Base-by-base conservation (phyloP, 129 eudicot species). In the Erigeron canadensis region DNA sequence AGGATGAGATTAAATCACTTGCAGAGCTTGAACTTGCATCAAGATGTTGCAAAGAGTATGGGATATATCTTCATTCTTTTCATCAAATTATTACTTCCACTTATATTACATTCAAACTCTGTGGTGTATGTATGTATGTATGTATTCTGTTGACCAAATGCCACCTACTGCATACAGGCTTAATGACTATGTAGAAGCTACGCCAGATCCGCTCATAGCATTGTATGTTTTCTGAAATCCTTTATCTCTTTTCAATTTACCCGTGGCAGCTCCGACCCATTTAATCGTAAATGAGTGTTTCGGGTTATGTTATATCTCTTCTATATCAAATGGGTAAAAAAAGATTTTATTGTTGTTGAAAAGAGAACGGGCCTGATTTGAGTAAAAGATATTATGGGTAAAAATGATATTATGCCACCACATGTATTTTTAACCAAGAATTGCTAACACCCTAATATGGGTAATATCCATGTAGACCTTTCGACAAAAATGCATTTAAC, bases 1-100 rank as follows among this genome's bases (percentile, higher is more conserved):
- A 78, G 82, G 82, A 78, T 64, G 82, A 78, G 82, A 71, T 78
- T 6, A 78, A 78, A 78, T 78, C 82, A 71, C 82, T 78, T 63
- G 82, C 60, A 18, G 82, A 78, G 72, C 68, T 63, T 63, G 73
- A 78, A 78, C 73, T 71, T 71, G 77, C 82, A 34, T 78, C 77
- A 71, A 78, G 62, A 71, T 78, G 77, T 68, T 78, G 82, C 77
- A 78, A 78, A 78, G 82, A 78, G 77, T 78, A 78, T 45, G 82
- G 11, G n/a, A n/a, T n/a, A 2, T 8, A 70, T 63, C 77, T 55
- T 63, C 50, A 63, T 42, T 48, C 72, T 50, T 46, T 28, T 62
- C 41, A 23, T 56, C 16, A 34, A 42, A 48, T 63, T 23, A n/a
- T 37, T 46, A 61, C 46, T 10, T 40, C 46, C 37, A 21, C 61